phyloP scores from a whole-genome alignment of 2,329 filamentous ascomycete genomes.

The Grosmannia clavigera region DNA sequence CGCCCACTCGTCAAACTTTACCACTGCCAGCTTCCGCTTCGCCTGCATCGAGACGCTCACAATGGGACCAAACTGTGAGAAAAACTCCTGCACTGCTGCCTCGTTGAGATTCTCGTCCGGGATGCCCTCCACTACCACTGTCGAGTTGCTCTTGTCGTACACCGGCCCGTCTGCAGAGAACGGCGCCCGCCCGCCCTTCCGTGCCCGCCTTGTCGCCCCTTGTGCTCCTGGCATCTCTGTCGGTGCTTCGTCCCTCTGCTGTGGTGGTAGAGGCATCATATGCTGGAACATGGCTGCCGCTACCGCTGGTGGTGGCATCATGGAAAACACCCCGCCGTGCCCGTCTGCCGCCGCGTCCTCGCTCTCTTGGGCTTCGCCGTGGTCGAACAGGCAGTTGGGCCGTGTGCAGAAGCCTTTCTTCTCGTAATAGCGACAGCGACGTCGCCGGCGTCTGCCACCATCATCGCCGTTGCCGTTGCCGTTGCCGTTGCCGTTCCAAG shows the following conservation, averaged over 20 bases:
- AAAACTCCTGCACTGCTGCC: conserved; percentile 53
- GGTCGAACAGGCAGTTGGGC: conserved; percentile 58
- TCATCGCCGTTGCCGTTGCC: conserved; percentile 9
- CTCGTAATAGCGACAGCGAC: conserved; percentile 58
- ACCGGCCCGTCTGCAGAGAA: conserved; percentile 55
- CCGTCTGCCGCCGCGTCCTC: neutral
- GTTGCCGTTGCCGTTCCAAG: conserved; percentile 13
- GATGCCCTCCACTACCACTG: conserved; percentile 67
- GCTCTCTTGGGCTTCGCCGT: conserved; percentile 33
- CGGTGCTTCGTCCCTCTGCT: neutral
- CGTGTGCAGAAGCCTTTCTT: conserved; percentile 59
- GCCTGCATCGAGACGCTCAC: conserved; percentile 51
- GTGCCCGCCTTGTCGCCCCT: conserved; percentile 12
- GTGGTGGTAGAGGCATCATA: neutral
- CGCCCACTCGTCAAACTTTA: conserved; percentile 56
- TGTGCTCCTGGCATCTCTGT: neutral
- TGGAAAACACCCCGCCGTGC: neutral
- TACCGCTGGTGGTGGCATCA: neutral
- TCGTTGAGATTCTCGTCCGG: conserved; percentile 59
- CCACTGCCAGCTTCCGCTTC: conserved; percentile 53
- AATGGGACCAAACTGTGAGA: conserved; percentile 58
- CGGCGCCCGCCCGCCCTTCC: conserved; percentile 31
- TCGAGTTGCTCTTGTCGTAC: conserved; percentile 49
- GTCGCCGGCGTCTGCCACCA: conserved; percentile 23
- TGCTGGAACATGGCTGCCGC: neutral